phyloP scores from a whole-genome alignment of 176 grass and related monocot genomes.

The Otatea glauca region DNA sequence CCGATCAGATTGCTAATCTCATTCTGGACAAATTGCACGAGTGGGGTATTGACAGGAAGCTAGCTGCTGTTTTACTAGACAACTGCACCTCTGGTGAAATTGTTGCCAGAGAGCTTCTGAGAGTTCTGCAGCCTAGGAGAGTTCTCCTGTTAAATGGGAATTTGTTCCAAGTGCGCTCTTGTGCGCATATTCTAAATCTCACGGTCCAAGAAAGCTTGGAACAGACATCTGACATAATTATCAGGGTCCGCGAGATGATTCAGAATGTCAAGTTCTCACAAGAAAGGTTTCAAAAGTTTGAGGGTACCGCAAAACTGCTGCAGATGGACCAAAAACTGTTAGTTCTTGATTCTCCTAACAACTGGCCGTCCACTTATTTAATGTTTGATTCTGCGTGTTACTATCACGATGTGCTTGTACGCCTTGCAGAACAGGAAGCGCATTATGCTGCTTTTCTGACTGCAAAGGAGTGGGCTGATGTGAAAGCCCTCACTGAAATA shows the following conservation, averaged over 20 bases:
- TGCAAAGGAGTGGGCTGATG: conserved; percentile 82
- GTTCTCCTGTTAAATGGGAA: conserved; percentile 75
- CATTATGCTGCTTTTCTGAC: conserved; percentile 65
- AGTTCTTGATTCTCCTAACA: conserved; percentile 81
- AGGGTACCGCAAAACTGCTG: conserved; percentile 65
- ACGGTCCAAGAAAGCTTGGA: conserved; percentile 86
- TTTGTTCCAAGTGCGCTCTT: conserved; percentile 76
- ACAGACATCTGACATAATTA: conserved; percentile 60
- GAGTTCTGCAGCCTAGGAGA: conserved; percentile 65
- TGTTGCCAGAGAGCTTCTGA: conserved; percentile 73
- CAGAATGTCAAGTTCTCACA: conserved; percentile 83
- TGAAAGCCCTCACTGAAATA: conserved; percentile 85
- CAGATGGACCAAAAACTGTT: conserved; percentile 71
- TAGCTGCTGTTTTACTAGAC: conserved; percentile 73
- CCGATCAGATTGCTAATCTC: conserved; percentile 57
- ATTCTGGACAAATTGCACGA: conserved; percentile 75
- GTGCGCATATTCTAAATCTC: conserved; percentile 75
- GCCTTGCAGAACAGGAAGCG: conserved; percentile 69
- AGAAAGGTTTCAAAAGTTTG: conserved; percentile 77
- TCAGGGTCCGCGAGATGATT: conserved; percentile 68
- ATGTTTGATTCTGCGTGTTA: conserved; percentile 97
- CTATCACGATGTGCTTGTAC: conserved; percentile 73
- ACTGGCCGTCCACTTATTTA: conserved; percentile 74
- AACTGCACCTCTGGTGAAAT: conserved; percentile 69
- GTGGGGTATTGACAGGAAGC: conserved; percentile 82